phyloP scores from a whole-genome alignment of 306 rosid species.

The Astragalus glycyphyllos region DNA sequence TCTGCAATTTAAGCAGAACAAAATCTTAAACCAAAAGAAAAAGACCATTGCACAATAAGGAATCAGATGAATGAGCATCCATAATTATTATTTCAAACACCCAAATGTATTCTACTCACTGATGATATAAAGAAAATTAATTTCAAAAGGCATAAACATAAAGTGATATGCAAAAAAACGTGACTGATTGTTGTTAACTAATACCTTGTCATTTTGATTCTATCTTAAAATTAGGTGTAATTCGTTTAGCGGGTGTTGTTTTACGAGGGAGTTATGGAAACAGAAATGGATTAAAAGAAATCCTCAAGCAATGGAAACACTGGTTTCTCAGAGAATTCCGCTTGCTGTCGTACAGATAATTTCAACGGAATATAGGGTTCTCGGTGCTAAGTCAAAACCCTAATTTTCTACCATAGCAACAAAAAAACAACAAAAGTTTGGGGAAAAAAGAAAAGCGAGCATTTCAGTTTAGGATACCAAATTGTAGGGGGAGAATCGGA shows the following conservation, averaged over 20 bases:
- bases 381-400: conserved; percentile 36
- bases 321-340: not conserved
- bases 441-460: not conserved
- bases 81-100: not conserved
- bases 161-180: not conserved
- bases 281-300: not conserved
- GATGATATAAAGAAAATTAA: not conserved
- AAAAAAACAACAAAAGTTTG: not conserved
- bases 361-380: not conserved
- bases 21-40: conserved; percentile 21
- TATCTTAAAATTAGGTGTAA: conserved; percentile 1
- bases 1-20: conserved; percentile 28
- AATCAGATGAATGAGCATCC: conserved; percentile 1
- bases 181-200: not conserved
- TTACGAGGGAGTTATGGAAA: not conserved
- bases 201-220: not conserved
- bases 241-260: not conserved
- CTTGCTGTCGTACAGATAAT: not conserved
- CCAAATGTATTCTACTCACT: not conserved
- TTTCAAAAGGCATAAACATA: not conserved
- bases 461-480: not conserved
- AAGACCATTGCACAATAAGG: not conserved
- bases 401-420: conserved; percentile 1
- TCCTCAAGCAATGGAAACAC: not conserved
- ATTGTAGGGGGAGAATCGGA: not conserved